These are phyloP conservation scores for Euphorbia pulcherrima DNA, from an alignment of 345 rosid genomes.

Conservation along the genomic window DNA sequence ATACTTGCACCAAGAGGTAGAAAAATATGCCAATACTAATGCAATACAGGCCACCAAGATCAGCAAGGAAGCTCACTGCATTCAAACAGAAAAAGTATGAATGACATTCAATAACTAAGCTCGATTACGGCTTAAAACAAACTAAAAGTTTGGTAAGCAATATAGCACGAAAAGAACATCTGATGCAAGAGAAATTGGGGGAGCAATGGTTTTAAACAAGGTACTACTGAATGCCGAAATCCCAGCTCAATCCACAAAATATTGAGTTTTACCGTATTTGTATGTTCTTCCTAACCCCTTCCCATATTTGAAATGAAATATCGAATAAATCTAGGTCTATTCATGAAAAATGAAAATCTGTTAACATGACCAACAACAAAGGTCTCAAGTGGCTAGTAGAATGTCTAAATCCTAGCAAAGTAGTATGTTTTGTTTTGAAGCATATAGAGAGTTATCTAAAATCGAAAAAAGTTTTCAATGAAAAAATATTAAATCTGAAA, in stretches of 20 bases:
- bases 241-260: neutral
- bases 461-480: too few relatives aligned
- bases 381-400: neutral
- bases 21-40: slow-evolving; percentile 86
- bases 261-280: neutral
- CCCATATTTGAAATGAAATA: neutral
- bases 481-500: too few relatives aligned
- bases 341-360: neutral
- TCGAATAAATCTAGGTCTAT: neutral
- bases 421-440: too few relatives aligned
- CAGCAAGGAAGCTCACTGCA: slow-evolving; percentile 97
- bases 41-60: slow-evolving; percentile 97
- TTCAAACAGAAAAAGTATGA: slow-evolving; percentile 14
- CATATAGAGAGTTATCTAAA: too few relatives aligned
- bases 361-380: neutral
- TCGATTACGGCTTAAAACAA: neutral
- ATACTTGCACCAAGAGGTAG: slow-evolving; percentile 85
- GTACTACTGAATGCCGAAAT: neutral
- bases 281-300: neutral
- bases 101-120: neutral
- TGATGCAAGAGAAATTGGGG: neutral
- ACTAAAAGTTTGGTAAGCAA: neutral
- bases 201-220: neutral
- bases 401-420: neutral
- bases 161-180: slow-evolving; percentile 3